Evolutionary conservation across 768 basidiomycete species (phyloP).

Genomic region (Boletellus ananas): DNA sequence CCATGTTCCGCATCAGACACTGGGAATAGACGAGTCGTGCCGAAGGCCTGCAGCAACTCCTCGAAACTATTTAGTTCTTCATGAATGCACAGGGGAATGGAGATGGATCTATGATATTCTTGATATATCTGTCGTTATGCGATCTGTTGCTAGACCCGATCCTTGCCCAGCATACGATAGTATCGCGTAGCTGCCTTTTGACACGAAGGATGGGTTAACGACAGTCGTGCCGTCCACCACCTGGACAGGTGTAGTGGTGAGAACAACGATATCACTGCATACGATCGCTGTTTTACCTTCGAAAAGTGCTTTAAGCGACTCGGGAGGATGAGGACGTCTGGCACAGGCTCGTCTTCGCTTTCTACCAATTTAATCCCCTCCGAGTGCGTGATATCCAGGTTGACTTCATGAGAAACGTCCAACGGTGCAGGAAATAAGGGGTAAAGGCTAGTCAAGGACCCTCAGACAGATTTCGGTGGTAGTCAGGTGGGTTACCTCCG

Average conservation of each 20-base stretch:
- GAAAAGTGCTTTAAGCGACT: slow-evolving; percentile 87
- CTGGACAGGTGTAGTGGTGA: slow-evolving; percentile 36
- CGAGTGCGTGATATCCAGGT: slow-evolving; percentile 84
- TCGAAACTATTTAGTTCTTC: too few species aligned
- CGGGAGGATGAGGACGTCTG: slow-evolving; percentile 84
- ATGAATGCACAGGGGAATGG: neutral
- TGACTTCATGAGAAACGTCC: slow-evolving; percentile 73
- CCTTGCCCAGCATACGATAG: slow-evolving; percentile 34
- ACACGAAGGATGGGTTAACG: slow-evolving; percentile 83
- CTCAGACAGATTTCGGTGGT: neutral
- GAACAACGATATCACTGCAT: neutral
- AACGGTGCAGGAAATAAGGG: slow-evolving; percentile 87
- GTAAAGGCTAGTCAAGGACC: slow-evolving; percentile 65
- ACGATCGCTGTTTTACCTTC: slow-evolving; percentile 51
- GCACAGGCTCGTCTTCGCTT: slow-evolving; percentile 45
- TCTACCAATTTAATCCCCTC: slow-evolving; percentile 39
- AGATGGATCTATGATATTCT: slow-evolving; percentile 19
- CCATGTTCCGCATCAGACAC: too few species aligned
- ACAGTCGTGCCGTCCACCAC: slow-evolving; percentile 69
- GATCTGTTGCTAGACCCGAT: slow-evolving; percentile 25
- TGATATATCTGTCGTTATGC: slow-evolving; percentile 26
- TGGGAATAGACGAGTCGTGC: too few species aligned
- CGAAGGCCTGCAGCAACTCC: neutral
- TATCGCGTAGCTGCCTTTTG: slow-evolving; percentile 54
- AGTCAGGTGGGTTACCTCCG: slow-evolving; percentile 53